Evolutionary conservation across 768 basidiomycete species (phyloP).

Genomic region (Ramaria sp.): DNA sequence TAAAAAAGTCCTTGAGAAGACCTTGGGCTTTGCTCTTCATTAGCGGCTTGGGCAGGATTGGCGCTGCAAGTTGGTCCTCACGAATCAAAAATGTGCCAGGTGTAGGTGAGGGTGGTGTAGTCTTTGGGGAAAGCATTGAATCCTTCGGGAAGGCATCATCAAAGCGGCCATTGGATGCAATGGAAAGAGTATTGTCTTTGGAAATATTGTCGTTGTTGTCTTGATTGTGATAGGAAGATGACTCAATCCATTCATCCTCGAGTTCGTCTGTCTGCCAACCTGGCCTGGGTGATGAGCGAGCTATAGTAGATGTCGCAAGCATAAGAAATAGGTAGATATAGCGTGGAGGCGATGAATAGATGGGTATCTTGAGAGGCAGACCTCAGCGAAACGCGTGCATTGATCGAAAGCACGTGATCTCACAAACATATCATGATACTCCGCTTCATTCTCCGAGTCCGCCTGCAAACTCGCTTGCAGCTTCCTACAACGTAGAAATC

Average conservation of each 20-base stretch:
- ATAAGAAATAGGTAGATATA: background rate
- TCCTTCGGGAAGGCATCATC: conserved; percentile 42
- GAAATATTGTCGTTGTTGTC: conserved; percentile 27
- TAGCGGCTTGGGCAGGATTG: conserved; percentile 54
- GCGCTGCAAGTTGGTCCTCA: conserved; percentile 47
- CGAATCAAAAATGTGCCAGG: conserved; percentile 70
- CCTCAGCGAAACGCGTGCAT: background rate
- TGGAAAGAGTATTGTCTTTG: conserved; percentile 24
- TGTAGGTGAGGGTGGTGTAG: conserved; percentile 20
- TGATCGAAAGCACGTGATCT: background rate
- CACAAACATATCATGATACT: background rate
- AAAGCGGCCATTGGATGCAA: conserved; percentile 21
- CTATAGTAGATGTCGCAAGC: conserved; percentile 1
- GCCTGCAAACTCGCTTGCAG: too few species aligned
- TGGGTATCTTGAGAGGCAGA: background rate
- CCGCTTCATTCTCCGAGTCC: background rate
- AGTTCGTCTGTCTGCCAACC: conserved; percentile 88
- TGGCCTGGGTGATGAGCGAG: conserved; percentile 25
- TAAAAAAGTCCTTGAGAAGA: conserved; percentile 71
- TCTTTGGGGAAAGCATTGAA: conserved; percentile 13
- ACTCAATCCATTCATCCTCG: conserved; percentile 84
- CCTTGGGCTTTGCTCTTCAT: conserved; percentile 34
- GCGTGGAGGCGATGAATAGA: background rate
- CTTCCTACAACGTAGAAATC: too few species aligned
- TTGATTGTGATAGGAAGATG: conserved; percentile 2